Evolutionary conservation across 352 stramenopile species (phyloP).

Genomic region (Globisporangium sylvaticum): DNA sequence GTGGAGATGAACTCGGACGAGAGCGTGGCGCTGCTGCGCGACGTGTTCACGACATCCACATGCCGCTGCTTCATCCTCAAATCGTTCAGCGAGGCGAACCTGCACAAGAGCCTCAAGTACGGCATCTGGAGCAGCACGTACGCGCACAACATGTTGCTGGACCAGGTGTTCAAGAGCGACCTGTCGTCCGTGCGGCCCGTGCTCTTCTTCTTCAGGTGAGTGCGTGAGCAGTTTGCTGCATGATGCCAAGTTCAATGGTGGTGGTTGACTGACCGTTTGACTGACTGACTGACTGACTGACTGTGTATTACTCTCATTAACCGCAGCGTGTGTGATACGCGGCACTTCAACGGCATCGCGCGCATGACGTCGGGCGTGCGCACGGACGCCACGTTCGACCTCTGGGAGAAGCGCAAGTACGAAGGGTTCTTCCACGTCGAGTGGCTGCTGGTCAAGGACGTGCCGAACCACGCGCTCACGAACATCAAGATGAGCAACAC

Average conservation of each 20-base stretch:
- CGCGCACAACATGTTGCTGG: conserved; percentile 57
- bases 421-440: conserved; percentile 77
- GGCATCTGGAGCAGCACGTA: conserved; percentile 79
- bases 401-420: conserved; percentile 86
- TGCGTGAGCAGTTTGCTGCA: not conserved
- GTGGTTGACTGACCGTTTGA: not conserved
- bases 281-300: not conserved
- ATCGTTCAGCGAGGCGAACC: conserved; percentile 81
- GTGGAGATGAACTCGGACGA: conserved; percentile 14
- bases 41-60: conserved; percentile 54
- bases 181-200: conserved; percentile 59
- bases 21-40: conserved; percentile 37
- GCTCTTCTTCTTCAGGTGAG: conserved; percentile 77
- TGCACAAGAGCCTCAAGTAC: conserved; percentile 86
- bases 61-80: conserved; percentile 84
- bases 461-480: conserved; percentile 76
- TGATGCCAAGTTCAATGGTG: no score
- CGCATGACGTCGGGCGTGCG: conserved; percentile 69
- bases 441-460: conserved; percentile 82
- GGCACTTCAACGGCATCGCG: conserved; percentile 75
- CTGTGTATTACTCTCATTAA: not conserved
- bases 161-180: conserved; percentile 70
- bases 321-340: conserved; percentile 61
- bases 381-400: conserved; percentile 44
- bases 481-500: conserved; percentile 78